Conservation (phyloP, 1,139 yeast species). For the Saccharomyces pastorianus region DNA sequence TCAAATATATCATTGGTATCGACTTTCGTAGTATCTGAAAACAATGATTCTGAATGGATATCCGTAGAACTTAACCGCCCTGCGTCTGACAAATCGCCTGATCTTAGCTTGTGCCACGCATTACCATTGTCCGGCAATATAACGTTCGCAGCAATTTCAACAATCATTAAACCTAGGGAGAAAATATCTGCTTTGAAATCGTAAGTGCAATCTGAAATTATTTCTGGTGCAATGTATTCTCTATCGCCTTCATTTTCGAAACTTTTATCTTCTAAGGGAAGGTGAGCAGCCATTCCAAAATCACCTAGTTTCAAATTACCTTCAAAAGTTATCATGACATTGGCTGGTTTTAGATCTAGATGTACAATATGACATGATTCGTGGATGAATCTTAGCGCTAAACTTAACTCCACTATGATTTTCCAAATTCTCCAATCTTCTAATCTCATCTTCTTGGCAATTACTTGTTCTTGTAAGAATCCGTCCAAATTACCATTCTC, state of each 20-base stretch:
- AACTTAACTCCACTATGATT: constrained; percentile 70
- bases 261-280: constrained; percentile 36
- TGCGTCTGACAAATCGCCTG: constrained; percentile 94
- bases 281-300: constrained; percentile 60
- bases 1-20: constrained; percentile 23
- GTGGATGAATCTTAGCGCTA: constrained; percentile 78
- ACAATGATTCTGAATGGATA: constrained; percentile 32
- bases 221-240: constrained; percentile 96
- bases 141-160: constrained; percentile 94
- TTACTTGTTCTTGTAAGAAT: constrained; percentile 73
- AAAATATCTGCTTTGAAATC: constrained; percentile 92
- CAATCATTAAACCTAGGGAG: constrained; percentile 82
- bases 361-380: constrained; percentile 64
- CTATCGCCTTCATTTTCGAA: constrained; percentile 95
- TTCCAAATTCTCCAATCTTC: constrained; percentile 99
- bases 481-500: constrained; percentile 87
- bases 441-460: constrained; percentile 41
- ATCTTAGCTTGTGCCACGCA: constrained; percentile 91
- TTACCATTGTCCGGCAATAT: constrained; percentile 93
- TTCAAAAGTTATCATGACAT: constrained; percentile 87
- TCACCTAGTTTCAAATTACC: constrained; percentile 67
- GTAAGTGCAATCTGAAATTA: constrained; percentile 71
- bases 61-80: constrained; percentile 76
- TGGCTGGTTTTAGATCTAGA: constrained; percentile 89
- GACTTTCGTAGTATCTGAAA: constrained; percentile 24